Percentiles rank a stretch among this genome's conserved stretches.
These are phyloP conservation scores for Beta macrorhiza DNA, from an alignment of 179 eudicot genomes.

Conservation along the genomic window DNA sequence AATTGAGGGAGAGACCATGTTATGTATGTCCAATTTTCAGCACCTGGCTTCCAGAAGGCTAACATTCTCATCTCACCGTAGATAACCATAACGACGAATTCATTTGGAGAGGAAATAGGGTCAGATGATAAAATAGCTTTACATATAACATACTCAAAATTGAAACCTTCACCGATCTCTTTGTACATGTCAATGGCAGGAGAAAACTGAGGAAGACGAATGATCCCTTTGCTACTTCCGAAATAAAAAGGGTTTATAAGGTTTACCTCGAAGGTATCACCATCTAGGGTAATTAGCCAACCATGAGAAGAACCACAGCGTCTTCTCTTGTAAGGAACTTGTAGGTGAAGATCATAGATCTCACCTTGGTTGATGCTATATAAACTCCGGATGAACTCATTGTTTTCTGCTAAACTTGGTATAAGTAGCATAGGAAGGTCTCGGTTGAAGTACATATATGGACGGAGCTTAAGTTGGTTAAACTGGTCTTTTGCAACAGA, in stretches of 20 bases:
- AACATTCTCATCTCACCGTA: slow-evolving; percentile 16
- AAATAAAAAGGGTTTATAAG: slow-evolving; percentile 25
- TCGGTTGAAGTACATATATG: slow-evolving; percentile 7
- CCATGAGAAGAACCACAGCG: slow-evolving; percentile 29
- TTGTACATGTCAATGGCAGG: slow-evolving; percentile 15
- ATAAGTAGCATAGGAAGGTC: slow-evolving; percentile 22
- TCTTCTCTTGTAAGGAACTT: slow-evolving; percentile 24
- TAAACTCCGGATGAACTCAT: background rate
- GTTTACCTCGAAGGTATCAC: slow-evolving; percentile 13
- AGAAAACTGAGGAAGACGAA: slow-evolving; percentile 23
- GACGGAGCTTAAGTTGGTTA: slow-evolving; percentile 9
- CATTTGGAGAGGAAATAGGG: slow-evolving; percentile 15
- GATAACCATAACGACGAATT: slow-evolving; percentile 21
- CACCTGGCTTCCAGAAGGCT: slow-evolving; percentile 28
- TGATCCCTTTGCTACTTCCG: slow-evolving; percentile 19
- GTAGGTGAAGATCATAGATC: slow-evolving; percentile 18
- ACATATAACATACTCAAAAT: slow-evolving; percentile 18
- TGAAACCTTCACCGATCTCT: background rate
- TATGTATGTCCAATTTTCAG: slow-evolving; percentile 23
- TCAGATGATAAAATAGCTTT: slow-evolving; percentile 27
- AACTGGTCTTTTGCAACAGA: slow-evolving; percentile 19
- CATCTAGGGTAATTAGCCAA: slow-evolving; percentile 26
- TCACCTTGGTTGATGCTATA: slow-evolving; percentile 9
- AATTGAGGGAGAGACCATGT: slow-evolving; percentile 3
- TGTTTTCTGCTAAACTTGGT: slow-evolving; percentile 4